Percentiles rank a stretch among this genome's conserved stretches.
These are phyloP conservation scores for Tinospora cordifolia DNA, from an alignment of 164 flowering plant species.

Conservation along the genomic window DNA sequence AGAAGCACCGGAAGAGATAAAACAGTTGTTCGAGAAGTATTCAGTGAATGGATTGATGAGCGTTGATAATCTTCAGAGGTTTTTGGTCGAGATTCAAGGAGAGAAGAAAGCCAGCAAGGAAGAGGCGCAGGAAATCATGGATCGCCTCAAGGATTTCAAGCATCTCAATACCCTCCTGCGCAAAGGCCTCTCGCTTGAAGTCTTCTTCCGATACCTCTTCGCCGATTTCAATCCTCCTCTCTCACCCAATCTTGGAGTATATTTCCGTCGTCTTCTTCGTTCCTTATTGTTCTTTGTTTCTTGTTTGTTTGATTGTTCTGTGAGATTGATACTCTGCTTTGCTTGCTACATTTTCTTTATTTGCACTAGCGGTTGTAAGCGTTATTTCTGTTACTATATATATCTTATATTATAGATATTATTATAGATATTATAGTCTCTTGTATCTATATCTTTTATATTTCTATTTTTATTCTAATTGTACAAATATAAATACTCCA, in stretches of 20 bases:
- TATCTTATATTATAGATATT: too few species aligned
- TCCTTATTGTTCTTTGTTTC: constrained; percentile 13
- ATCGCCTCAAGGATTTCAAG: constrained; percentile 26
- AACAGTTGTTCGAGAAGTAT: constrained; percentile 42
- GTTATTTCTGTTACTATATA: too few species aligned
- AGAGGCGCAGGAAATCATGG: constrained; percentile 59
- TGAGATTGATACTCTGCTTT: neutral
- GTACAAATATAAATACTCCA: too few species aligned
- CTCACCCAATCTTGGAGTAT: constrained; percentile 18
- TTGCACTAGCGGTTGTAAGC: too few species aligned
- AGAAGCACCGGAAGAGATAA: constrained; percentile 69
- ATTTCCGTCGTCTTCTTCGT: constrained; percentile 12
- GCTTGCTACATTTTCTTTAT: too few species aligned
- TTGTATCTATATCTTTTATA: too few species aligned
- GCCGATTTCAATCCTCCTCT: constrained; percentile 33
- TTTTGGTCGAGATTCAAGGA: constrained; percentile 59
- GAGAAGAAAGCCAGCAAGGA: constrained; percentile 41
- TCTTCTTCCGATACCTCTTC: constrained; percentile 34
- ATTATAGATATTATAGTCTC: too few species aligned
- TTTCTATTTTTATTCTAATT: too few species aligned
- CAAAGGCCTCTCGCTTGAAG: constrained; percentile 28
- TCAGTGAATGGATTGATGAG: constrained; percentile 65
- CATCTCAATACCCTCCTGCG: constrained; percentile 27
- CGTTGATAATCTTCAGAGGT: constrained; percentile 48
- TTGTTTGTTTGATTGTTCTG: neutral